A percentile compares a stretch with the other conserved stretches of the same genome.
These are phyloP conservation scores for Aspergillus sp. DNA, from an alignment of 2,329 filamentous ascomycete species.

Conservation along the genomic window DNA sequence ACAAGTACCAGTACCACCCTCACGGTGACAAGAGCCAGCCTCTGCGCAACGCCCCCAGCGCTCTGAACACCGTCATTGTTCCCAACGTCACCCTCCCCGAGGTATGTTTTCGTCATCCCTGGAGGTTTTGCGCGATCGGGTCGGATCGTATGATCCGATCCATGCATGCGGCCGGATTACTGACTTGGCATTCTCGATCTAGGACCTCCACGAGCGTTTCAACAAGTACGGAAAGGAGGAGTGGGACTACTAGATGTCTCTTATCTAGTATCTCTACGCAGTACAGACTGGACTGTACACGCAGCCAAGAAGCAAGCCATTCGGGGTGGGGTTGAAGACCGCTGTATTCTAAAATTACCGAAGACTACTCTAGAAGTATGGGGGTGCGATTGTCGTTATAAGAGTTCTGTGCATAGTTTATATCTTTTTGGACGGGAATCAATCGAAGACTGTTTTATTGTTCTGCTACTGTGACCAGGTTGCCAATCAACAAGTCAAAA, in stretches of 20 bases:
- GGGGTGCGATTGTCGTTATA: conserved; percentile 21
- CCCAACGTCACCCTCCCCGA: conserved; percentile 91
- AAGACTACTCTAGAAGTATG: conserved; percentile 22
- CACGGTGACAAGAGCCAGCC: conserved; percentile 74
- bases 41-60: conserved; percentile 88
- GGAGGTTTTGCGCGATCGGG: neutral
- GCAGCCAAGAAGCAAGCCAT: conserved; percentile 11
- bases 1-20: conserved; percentile 77
- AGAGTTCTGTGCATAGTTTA: conserved; percentile 36
- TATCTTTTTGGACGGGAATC: conserved; percentile 28
- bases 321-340: conserved; percentile 16
- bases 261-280: conserved; percentile 1
- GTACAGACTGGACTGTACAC: neutral
- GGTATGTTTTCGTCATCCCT: conserved; percentile 51
- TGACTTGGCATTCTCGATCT: conserved; percentile 6
- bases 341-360: conserved; percentile 36
- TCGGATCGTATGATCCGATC: neutral
- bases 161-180: neutral
- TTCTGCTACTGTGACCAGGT: conserved; percentile 15
- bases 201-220: conserved; percentile 93
- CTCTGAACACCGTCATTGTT: conserved; percentile 90
- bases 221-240: conserved; percentile 99
- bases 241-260: conserved; percentile 48
- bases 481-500: neutral
- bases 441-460: conserved; percentile 30